These are phyloP conservation scores for Garcia nutans DNA, from an alignment of 345 rosid genomes.

Conservation along the genomic window DNA sequence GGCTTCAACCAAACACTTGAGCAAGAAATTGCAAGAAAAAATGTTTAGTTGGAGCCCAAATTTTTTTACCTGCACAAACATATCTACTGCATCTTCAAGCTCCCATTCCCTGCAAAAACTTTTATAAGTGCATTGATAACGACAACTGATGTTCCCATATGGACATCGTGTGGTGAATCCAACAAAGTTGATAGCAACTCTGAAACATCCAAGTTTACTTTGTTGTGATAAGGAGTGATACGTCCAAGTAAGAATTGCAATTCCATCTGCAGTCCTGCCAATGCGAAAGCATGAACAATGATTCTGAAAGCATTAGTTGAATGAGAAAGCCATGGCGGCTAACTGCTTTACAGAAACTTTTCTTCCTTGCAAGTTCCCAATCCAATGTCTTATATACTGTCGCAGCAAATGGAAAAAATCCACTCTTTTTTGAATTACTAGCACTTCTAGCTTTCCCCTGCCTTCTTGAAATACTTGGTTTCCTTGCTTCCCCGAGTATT, in stretches of 20 bases:
- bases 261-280: slow-evolving; percentile 34
- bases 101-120: slow-evolving; percentile 47
- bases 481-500: slow-evolving; percentile 6
- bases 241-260: slow-evolving; percentile 45
- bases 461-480: slow-evolving; percentile 3
- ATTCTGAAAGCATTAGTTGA: slow-evolving; percentile 34
- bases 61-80: slow-evolving; percentile 29
- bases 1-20: slow-evolving; percentile 48
- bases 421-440: not conserved
- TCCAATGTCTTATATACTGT: slow-evolving; percentile 46
- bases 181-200: slow-evolving; percentile 36
- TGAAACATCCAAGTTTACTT: slow-evolving; percentile 32
- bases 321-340: slow-evolving; percentile 30
- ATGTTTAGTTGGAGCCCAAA: slow-evolving; percentile 37
- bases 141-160: slow-evolving; percentile 19
- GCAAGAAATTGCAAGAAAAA: slow-evolving; percentile 54
- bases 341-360: slow-evolving; percentile 30
- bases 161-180: slow-evolving; percentile 20
- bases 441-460: slow-evolving; percentile 8
- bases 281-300: slow-evolving; percentile 37
- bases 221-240: slow-evolving; percentile 29
- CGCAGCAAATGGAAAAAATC: slow-evolving; percentile 34
- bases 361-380: slow-evolving; percentile 36
- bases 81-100: slow-evolving; percentile 43
- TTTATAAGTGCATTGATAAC: slow-evolving; percentile 42